Evolutionary conservation across 2,329 filamentous ascomycete genomes (phyloP).

Genomic region (Penicillium aurantiogriseum): DNA sequence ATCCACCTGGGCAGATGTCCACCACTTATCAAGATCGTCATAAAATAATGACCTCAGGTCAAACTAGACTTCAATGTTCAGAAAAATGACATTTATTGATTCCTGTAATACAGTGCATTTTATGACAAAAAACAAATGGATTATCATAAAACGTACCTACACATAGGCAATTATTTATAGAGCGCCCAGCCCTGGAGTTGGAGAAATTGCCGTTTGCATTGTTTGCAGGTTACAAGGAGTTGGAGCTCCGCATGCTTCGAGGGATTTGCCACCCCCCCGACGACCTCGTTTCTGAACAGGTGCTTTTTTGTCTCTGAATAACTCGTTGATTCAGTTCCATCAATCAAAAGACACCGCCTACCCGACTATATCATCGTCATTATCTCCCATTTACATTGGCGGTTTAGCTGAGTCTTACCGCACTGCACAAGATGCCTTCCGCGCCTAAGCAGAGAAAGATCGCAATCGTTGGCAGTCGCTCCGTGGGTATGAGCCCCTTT

Average conservation of each 20-base stretch:
- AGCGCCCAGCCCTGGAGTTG: not conserved
- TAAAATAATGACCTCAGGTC: not conserved
- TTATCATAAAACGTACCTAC: not conserved
- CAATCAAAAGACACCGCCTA: not conserved
- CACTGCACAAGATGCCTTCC: conserved; percentile 57
- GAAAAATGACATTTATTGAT: not conserved
- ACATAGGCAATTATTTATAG: not conserved
- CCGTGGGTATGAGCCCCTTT: conserved; percentile 65
- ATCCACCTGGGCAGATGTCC: not conserved
- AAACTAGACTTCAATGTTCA: not conserved
- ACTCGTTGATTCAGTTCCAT: not conserved
- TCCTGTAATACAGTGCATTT: not conserved
- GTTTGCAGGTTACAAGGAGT: conserved; percentile 22
- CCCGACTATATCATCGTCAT: not conserved
- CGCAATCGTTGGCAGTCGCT: conserved; percentile 91
- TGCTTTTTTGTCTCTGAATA: conserved; percentile 5
- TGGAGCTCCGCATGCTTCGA: conserved; percentile 24
- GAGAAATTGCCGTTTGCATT: conserved; percentile 22
- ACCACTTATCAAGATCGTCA: not conserved
- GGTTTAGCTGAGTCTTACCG: conserved; percentile 1
- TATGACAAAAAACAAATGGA: not conserved
- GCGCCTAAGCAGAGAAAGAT: conserved; percentile 88
- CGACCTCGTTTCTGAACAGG: conserved; percentile 6
- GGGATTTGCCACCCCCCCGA: conserved; percentile 24
- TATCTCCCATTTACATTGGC: not conserved